Percentiles rank a stretch among this genome's conserved stretches.
Evolutionary conservation across 129 eudicot genomes (phyloP).

Genomic region (Saussurea involucrata): DNA sequence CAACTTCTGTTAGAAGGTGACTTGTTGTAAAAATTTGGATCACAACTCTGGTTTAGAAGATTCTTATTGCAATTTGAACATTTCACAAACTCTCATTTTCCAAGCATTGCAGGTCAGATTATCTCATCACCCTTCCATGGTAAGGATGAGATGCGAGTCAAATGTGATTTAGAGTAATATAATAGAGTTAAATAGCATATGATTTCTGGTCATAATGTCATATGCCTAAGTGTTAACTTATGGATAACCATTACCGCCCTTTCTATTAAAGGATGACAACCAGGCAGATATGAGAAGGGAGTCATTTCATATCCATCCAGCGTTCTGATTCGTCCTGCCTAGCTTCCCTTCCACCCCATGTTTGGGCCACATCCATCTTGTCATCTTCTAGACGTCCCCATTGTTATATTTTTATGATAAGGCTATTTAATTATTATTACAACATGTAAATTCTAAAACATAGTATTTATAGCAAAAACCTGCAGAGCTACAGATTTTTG

Average conservation of each 20-base stretch:
- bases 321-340: not conserved
- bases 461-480: not conserved
- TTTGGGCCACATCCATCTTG: not conserved
- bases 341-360: not conserved
- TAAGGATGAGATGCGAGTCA: not conserved
- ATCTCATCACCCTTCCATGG: not conserved
- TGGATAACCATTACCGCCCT: not conserved
- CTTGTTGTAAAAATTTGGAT: not conserved
- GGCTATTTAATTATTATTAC: not conserved
- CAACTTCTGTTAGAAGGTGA: not conserved
- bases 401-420: not conserved
- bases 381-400: not conserved
- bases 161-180: not conserved
- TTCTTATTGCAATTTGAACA: not conserved
- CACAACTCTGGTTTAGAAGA: not conserved
- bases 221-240: not conserved
- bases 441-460: not conserved
- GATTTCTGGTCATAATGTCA: not conserved
- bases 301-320: not conserved
- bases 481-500: not conserved
- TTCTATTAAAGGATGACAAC: not conserved
- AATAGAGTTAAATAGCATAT: not conserved
- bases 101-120: not conserved
- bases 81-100: not conserved
- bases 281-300: constrained; percentile 4